phyloP scores from a whole-genome alignment of 1,139 yeast species.

The Kodamaea ohmeri region DNA sequence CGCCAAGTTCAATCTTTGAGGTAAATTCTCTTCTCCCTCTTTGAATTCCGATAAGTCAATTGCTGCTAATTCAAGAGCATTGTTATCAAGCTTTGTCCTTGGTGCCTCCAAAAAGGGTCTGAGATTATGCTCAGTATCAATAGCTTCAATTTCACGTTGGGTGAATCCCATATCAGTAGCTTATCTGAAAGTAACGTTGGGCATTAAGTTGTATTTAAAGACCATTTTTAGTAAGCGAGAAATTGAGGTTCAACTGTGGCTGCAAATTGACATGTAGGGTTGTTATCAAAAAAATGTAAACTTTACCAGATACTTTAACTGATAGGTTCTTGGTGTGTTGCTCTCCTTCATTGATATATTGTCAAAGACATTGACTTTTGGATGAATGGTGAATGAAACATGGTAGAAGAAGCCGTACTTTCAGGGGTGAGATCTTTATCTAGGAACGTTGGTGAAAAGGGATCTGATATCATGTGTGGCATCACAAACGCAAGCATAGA shows the following conservation, averaged over 20 bases:
- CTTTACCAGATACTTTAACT: too few species aligned
- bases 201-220: too few species aligned
- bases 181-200: neutral
- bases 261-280: neutral
- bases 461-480: too few species aligned
- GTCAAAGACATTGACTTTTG: too few species aligned
- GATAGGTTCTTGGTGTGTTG: too few species aligned
- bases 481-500: too few species aligned
- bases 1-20: constrained; percentile 29
- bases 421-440: too few species aligned
- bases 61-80: constrained; percentile 10
- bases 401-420: too few species aligned
- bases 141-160: neutral
- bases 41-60: constrained; percentile 11
- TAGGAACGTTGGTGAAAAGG: too few species aligned
- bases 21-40: constrained; percentile 18
- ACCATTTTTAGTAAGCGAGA: neutral
- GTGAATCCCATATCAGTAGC: constrained; percentile 4
- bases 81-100: constrained; percentile 6
- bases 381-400: too few species aligned
- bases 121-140: constrained; percentile 25
- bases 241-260: neutral
- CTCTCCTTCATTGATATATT: too few species aligned
- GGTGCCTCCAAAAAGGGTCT: constrained; percentile 31
- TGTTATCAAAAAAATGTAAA: neutral